A percentile compares a stretch with the other conserved stretches of the same genome.
phyloP scores from a whole-genome alignment of 2,329 filamentous ascomycete species.

The Aspergillus sp. region DNA sequence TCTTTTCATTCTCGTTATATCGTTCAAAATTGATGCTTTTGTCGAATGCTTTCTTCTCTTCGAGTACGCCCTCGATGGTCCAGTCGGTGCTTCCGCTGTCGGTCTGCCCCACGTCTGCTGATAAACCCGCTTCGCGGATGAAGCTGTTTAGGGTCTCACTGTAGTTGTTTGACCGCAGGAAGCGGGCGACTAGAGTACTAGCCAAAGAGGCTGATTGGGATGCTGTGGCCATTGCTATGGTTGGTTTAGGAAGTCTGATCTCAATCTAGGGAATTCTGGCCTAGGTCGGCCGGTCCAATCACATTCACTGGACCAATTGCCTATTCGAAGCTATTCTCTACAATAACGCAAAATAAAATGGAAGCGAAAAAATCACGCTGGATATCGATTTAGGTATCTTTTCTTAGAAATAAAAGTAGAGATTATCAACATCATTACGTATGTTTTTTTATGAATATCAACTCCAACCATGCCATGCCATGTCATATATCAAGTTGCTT shows the following conservation, averaged over 20 bases:
- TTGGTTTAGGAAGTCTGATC: neutral
- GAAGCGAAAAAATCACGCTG: neutral
- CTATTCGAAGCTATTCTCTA: neutral
- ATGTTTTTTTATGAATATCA: neutral
- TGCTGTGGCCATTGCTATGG: neutral
- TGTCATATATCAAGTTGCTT: conserved; percentile 16
- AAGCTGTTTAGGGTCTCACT: conserved; percentile 52
- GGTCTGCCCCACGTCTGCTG: conserved; percentile 42
- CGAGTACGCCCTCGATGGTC: conserved; percentile 54
- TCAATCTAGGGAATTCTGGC: neutral
- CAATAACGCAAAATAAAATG: neutral
- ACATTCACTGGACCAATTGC: too few species aligned
- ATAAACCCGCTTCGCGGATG: conserved; percentile 49
- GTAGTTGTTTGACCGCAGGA: conserved; percentile 38
- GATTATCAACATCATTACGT: neutral
- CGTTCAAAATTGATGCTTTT: conserved; percentile 51
- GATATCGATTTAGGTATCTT: neutral
- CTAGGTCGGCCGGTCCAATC: neutral
- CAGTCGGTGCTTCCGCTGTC: conserved; percentile 34
- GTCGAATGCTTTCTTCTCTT: conserved; percentile 56
- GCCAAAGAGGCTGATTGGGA: conserved; percentile 15
- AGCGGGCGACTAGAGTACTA: conserved; percentile 37
- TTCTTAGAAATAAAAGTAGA: neutral
- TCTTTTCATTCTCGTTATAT: conserved; percentile 40
- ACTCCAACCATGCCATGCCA: neutral